A percentile compares a stretch with the other conserved stretches of the same genome.
phyloP scores from a whole-genome alignment of 345 rosid genomes.

The Noccaea caerulescens region DNA sequence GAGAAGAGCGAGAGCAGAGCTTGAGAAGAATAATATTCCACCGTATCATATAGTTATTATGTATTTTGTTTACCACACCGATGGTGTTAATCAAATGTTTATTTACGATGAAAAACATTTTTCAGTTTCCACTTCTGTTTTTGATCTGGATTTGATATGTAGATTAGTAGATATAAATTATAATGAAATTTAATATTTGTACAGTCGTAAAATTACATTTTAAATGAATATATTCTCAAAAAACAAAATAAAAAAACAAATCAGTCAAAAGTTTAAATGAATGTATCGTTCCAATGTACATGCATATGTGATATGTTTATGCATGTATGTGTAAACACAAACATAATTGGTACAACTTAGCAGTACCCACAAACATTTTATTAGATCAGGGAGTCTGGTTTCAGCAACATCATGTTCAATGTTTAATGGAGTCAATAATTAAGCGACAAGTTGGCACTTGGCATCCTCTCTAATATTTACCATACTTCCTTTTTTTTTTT shows the following conservation, averaged over 20 bases:
- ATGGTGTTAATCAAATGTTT: slow-evolving; percentile 40
- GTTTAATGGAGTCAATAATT: background rate
- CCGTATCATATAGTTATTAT: background rate
- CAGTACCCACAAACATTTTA: background rate
- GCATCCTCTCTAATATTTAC: background rate
- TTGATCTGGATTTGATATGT: slow-evolving; percentile 30
- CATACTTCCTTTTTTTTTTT: background rate
- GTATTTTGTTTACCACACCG: slow-evolving; percentile 39
- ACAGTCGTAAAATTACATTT: no score
- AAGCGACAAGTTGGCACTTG: slow-evolving; percentile 5
- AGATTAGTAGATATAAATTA: slow-evolving; percentile 42
- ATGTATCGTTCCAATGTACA: no score
- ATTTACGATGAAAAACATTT: slow-evolving; percentile 30
- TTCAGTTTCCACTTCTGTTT: slow-evolving; percentile 37
- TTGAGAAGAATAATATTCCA: slow-evolving; percentile 32
- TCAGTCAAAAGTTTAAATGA: no score
- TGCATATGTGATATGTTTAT: background rate
- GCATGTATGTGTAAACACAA: slow-evolving; percentile 7
- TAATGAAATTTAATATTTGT: no score
- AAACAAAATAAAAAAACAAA: no score
- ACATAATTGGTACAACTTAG: slow-evolving; percentile 13
- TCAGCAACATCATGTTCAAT: slow-evolving; percentile 8
- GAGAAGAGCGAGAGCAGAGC: slow-evolving; percentile 77
- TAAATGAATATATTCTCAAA: no score
- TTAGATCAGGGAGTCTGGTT: slow-evolving; percentile 8